A percentile compares a stretch with the other conserved stretches of the same genome.
phyloP scores from a whole-genome alignment of 441 rosid genomes.

The Pelargonium cotyledonis region DNA sequence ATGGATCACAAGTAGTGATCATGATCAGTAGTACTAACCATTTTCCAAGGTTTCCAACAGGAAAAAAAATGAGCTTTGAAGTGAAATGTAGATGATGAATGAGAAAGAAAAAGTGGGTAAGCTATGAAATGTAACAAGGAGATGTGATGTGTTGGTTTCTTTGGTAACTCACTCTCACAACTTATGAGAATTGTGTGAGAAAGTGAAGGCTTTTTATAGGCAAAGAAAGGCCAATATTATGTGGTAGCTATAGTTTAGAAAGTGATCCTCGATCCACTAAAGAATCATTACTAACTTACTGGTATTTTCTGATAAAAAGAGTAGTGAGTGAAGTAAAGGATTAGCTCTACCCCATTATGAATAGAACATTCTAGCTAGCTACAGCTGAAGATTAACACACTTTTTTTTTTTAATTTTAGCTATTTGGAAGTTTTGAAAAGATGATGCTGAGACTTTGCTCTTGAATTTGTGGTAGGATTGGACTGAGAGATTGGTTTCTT shows the following conservation, averaged over 20 bases:
- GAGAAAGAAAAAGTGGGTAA: too few species aligned
- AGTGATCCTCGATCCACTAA: background rate
- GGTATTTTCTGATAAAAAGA: background rate
- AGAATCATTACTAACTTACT: constrained; percentile 2
- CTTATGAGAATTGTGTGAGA: background rate
- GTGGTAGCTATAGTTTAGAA: background rate
- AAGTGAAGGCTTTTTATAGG: constrained; percentile 4
- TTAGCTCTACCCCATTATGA: background rate
- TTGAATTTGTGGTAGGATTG: background rate
- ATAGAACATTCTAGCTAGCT: background rate
- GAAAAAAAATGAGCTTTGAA: too few species aligned
- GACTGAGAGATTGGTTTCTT: background rate
- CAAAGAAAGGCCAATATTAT: background rate
- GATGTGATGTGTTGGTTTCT: background rate
- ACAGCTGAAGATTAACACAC: background rate
- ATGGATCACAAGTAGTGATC: background rate
- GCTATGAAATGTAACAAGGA: background rate
- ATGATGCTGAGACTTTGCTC: background rate
- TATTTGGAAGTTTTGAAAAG: background rate
- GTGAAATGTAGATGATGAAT: too few species aligned
- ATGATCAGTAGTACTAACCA: too few species aligned
- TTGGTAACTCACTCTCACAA: background rate
- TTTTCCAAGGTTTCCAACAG: too few species aligned
- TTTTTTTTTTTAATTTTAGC: background rate
- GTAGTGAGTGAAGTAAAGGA: background rate